Conservation (phyloP, 305 asterid species). For the Solanum chacoense region DNA sequence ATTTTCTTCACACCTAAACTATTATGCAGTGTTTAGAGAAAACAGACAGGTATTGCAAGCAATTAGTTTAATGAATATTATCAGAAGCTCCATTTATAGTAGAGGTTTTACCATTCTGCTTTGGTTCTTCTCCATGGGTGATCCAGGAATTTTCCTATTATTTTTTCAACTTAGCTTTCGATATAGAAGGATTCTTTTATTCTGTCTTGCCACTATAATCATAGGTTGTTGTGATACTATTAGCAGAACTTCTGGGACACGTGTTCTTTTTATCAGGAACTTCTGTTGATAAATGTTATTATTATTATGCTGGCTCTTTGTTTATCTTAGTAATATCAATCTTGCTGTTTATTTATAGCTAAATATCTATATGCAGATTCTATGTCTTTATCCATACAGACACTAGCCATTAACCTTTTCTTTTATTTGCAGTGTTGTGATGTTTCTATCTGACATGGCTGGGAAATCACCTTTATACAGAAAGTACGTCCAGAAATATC, state of each 20-base stretch:
- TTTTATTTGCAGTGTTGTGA: conserved; percentile 64
- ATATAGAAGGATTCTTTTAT: neutral
- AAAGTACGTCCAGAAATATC: conserved; percentile 48
- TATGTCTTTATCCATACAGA: neutral
- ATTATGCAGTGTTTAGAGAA: neutral
- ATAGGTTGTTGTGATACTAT: neutral
- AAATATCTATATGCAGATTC: neutral
- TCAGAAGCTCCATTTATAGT: neutral
- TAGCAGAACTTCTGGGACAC: neutral
- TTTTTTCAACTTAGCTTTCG: neutral
- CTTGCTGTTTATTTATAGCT: neutral
- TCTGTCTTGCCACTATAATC: neutral
- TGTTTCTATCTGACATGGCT: conserved; percentile 92
- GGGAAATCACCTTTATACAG: conserved; percentile 88
- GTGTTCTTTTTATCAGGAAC: neutral
- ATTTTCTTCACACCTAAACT: neutral
- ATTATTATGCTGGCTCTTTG: neutral
- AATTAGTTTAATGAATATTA: neutral
- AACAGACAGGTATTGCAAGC: neutral
- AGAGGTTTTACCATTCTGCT: neutral
- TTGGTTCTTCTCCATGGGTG: neutral
- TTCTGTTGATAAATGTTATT: neutral
- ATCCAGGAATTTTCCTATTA: neutral
- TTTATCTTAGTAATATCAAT: neutral
- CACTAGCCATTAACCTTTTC: conserved; percentile 8